These are phyloP conservation scores for Fibroporia radiculosa DNA, from an alignment of 768 basidiomycete genomes.

Conservation along the genomic window DNA sequence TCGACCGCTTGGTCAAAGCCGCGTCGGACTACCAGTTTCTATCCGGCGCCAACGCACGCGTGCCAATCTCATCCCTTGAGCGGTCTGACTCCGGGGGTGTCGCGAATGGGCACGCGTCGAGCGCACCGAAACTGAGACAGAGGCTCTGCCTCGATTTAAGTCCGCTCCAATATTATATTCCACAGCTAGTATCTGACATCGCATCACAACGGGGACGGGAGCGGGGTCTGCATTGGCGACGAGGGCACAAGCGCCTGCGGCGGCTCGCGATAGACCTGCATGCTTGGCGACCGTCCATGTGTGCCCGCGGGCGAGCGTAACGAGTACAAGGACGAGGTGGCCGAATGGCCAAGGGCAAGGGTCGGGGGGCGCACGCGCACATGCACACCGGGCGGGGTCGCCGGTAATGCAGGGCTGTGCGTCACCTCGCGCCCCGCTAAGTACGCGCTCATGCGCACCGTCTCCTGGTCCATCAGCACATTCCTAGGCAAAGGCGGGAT, in stretches of 20 bases:
- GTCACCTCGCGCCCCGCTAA: conserved; percentile 10
- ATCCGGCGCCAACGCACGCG: no score
- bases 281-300: conserved; percentile 1
- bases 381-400: background rate
- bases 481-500: conserved; percentile 2
- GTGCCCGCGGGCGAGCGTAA: background rate
- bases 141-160: background rate
- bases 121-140: background rate
- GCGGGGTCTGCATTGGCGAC: conserved; percentile 16
- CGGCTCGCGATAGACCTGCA: conserved; percentile 13
- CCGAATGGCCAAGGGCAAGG: background rate
- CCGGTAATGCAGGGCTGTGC: background rate
- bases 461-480: conserved; percentile 8
- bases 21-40: no score
- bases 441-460: conserved; percentile 13
- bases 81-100: no score
- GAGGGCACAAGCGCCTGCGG: conserved; percentile 20
- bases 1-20: no score
- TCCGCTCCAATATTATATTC: background rate
- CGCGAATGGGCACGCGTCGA: background rate
- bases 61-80: no score
- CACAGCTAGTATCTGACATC: background rate
- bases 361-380: background rate
- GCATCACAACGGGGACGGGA: conserved; percentile 1
- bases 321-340: background rate